Percentiles rank a stretch among this genome's conserved stretches.
These are phyloP conservation scores for Chaetomium tenue DNA, from an alignment of 495 filamentous ascomycete species.

Conservation along the genomic window DNA sequence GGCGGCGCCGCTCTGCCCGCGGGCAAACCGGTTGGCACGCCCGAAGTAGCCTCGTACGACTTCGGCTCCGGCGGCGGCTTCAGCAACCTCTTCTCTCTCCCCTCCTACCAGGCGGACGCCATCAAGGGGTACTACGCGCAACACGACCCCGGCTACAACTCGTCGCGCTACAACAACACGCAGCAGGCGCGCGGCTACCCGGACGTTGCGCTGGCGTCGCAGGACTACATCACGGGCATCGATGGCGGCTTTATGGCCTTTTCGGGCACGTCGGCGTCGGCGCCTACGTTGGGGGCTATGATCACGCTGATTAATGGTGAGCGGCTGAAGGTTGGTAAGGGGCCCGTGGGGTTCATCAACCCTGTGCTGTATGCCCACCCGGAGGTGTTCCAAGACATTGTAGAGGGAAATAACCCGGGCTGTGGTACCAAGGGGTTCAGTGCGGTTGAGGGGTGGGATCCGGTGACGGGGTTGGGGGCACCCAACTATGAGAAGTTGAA, in stretches of 20 bases:
- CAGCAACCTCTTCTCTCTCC: constrained; percentile 41
- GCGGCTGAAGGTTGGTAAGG: constrained; percentile 47
- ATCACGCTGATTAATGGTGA: constrained; percentile 47
- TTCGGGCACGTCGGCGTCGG: constrained; percentile 24
- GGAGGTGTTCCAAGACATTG: constrained; percentile 51
- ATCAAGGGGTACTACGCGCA: constrained; percentile 27
- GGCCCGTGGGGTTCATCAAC: constrained; percentile 53
- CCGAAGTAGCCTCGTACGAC: constrained; percentile 34
- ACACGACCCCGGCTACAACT: constrained; percentile 27
- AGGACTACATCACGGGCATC: constrained; percentile 16
- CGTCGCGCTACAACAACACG: constrained; percentile 24
- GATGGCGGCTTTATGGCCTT: constrained; percentile 18
- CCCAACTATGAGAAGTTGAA: constrained; percentile 53
- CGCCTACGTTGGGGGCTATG: constrained; percentile 18
- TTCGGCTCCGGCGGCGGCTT: constrained; percentile 52
- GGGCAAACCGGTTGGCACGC: not conserved
- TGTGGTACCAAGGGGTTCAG: constrained; percentile 52
- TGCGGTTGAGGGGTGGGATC: constrained; percentile 54
- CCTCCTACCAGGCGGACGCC: constrained; percentile 28
- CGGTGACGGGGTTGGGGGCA: constrained; percentile 54
- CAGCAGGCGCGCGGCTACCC: constrained; percentile 23
- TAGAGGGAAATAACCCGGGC: constrained; percentile 46
- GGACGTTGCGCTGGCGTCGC: constrained; percentile 18
- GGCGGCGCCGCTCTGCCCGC: constrained; percentile 42
- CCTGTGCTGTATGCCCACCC: constrained; percentile 51